Evolutionary conservation across 306 rosid species (phyloP).

Genomic region (Medicago truncatula): MtrunA17r5.0-ANR NC_053048.1:43423001-43423500

Average conservation of each 20-base stretch:
- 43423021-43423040: conserved; percentile 73
- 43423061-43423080: conserved; percentile 62
- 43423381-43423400: conserved; percentile 42
- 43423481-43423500: neutral
- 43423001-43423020: conserved; percentile 65
- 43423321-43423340: conserved; percentile 37
- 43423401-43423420: conserved; percentile 40
- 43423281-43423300: conserved; percentile 20
- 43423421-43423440: conserved; percentile 36
- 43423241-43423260: conserved; percentile 28
- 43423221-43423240: conserved; percentile 25
- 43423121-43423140: conserved; percentile 90
- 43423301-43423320: conserved; percentile 33
- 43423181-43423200: conserved; percentile 43
- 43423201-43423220: conserved; percentile 60
- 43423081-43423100: conserved; percentile 69
- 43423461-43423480: neutral
- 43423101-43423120: conserved; percentile 83
- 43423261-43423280: conserved; percentile 36
- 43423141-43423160: conserved; percentile 76
- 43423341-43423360: conserved; percentile 33
- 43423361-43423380: conserved; percentile 20
- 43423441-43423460: conserved; percentile 4
- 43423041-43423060: conserved; percentile 87
- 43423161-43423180: conserved; percentile 50